Percentiles rank a stretch among this genome's conserved stretches.
These are phyloP conservation scores for Yamadazyma kitorensis DNA, from an alignment of 805 yeast species.

Conservation along the genomic window DNA sequence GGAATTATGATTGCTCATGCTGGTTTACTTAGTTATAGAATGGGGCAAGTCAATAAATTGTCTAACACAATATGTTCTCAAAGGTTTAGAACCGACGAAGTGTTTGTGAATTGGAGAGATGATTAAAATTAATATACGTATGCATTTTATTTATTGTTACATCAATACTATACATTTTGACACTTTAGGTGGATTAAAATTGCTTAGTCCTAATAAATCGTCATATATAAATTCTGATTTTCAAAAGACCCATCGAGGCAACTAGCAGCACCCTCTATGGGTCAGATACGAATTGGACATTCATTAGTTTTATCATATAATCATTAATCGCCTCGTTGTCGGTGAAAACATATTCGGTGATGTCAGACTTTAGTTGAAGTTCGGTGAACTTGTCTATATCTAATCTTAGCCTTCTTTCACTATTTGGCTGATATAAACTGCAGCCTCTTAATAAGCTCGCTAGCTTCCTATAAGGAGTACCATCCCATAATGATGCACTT, in stretches of 20 bases:
- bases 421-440: conserved; percentile 5
- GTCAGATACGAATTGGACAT: conserved; percentile 37
- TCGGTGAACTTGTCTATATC: conserved; percentile 3
- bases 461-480: conserved; percentile 38
- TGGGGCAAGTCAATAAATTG: conserved; percentile 65
- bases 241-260: too few relatives aligned
- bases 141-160: too few relatives aligned
- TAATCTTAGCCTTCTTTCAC: not conserved
- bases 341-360: conserved; percentile 5
- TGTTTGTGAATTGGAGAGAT: conserved; percentile 85
- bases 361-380: not conserved
- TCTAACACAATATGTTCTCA: conserved; percentile 85
- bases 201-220: too few relatives aligned
- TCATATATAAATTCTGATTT: conserved; percentile 9
- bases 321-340: conserved; percentile 9
- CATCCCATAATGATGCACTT: conserved; percentile 47
- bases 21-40: conserved; percentile 80
- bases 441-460: conserved; percentile 47
- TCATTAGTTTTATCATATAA: conserved; percentile 5
- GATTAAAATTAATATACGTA: too few relatives aligned
- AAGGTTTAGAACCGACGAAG: conserved; percentile 93
- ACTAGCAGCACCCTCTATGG: conserved; percentile 2
- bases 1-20: conserved; percentile 99
- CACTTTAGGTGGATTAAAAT: too few relatives aligned
- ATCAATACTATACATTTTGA: too few relatives aligned